Percentiles rank a stretch among this genome's conserved stretches.
These are phyloP conservation scores for Babesia sp. DNA, from an alignment of 169 alveolate genomes.

Conservation along the genomic window DNA sequence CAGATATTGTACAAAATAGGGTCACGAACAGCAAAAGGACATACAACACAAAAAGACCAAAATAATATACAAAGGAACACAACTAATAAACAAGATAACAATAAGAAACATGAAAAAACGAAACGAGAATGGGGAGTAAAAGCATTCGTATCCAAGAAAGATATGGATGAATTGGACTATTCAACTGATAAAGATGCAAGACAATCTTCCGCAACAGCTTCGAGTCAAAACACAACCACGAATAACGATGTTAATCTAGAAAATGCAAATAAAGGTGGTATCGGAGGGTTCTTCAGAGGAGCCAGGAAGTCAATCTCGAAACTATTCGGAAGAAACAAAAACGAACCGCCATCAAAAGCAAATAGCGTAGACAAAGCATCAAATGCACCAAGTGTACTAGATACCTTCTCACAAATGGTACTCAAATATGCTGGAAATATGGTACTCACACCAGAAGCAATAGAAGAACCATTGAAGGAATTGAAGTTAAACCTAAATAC, in stretches of 20 bases:
- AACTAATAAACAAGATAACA: background rate
- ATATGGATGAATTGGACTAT: conserved; percentile 62
- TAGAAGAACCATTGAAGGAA: conserved; percentile 51
- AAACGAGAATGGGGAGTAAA: conserved; percentile 37
- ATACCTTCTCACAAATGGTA: conserved; percentile 51
- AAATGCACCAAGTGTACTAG: conserved; percentile 31
- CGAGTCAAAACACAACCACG: background rate
- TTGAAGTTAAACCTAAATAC: conserved; percentile 32
- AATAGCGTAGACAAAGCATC: background rate
- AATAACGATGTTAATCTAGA: too few relatives aligned
- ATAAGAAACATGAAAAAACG: conserved; percentile 15
- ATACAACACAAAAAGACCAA: background rate
- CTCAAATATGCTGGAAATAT: conserved; percentile 62
- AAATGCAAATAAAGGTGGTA: background rate
- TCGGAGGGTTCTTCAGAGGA: background rate
- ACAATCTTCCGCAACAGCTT: background rate
- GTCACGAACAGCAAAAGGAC: background rate
- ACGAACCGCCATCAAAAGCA: background rate
- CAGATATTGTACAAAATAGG: conserved; percentile 15
- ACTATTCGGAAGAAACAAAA: background rate
- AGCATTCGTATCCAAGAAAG: conserved; percentile 36
- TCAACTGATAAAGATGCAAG: conserved; percentile 36
- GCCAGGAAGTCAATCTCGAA: background rate
- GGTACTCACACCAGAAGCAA: conserved; percentile 43
- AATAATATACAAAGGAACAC: background rate